Base-by-base conservation (phyloP, 1,284 basidiomycete species). In the Volvariella surrecta region DNA sequence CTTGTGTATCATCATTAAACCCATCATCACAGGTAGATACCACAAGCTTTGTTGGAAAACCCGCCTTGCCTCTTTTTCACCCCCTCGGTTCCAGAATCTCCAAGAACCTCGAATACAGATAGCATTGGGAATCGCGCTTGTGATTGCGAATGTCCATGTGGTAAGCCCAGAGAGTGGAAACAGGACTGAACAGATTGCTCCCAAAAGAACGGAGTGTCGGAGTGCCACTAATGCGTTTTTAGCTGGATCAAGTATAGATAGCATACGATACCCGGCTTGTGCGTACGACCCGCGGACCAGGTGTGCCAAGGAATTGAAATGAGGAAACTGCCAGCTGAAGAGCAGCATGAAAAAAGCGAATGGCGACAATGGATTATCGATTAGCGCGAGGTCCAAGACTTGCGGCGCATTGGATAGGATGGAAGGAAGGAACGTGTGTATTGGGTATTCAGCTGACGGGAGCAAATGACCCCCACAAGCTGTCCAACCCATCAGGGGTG, bases 251-350 rank as follows among this genome's bases (percentile, higher is more conserved):
- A 89, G 67, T 44, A 93, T 87, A 18, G 84, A 80, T 30, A 98
- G 79, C 96, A 99, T 99, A 32, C 77, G 76, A 59, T 96, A 99
- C 13, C 94, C 95, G 3, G 89, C 91, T 55, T 91, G 79, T 0
- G 95, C 91, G 63, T 99, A 99, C 24, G 88, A 87, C 13, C 77
- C 80, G 19, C 93, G 79, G 10, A 96, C 77, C 40, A 93, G 72
- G 63, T 97, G 79, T 2, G 93, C 82, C n/a, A 99, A 73, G 1
- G 91, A 68, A 64, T 96, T 98, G 69, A 99, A 99, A 62, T 99
- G 96, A 15, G 96, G 95, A 62, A 99, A 99, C 59, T 99, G 96
- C 96, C 96, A 99, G 46, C 87, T 88, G 66, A 85, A 99, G 10
- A 98, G 76, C 41, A 97, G 63, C 58, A 80, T 69, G 63, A 87